Conservation (phyloP, 331 rosid genomes). For the Ulmus americana region DNA sequence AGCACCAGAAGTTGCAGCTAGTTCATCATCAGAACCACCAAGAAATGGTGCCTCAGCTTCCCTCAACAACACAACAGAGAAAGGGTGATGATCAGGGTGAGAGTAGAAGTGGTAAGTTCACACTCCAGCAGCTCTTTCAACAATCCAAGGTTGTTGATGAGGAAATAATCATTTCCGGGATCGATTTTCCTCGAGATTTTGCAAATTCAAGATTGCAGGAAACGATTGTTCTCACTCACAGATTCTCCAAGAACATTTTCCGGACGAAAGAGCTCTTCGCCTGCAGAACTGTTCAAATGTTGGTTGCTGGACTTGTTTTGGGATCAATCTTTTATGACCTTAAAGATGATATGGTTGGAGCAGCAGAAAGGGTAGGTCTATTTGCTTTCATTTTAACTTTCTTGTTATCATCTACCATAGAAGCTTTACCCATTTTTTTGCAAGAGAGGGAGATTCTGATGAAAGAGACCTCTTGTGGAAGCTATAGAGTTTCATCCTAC, state of each 20-base stretch:
- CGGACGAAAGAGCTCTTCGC: slow-evolving; percentile 87
- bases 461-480: slow-evolving; percentile 92
- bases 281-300: slow-evolving; percentile 88
- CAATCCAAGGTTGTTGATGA: slow-evolving; percentile 71
- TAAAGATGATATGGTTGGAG: slow-evolving; percentile 56
- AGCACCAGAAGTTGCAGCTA: slow-evolving; percentile 10
- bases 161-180: slow-evolving; percentile 33
- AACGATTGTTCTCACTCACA: slow-evolving; percentile 74
- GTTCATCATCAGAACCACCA: slow-evolving; percentile 22
- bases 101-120: slow-evolving; percentile 49
- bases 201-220: slow-evolving; percentile 75
- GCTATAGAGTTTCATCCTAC: slow-evolving; percentile 87
- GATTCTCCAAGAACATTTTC: slow-evolving; percentile 84
- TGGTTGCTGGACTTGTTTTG: slow-evolving; percentile 65
- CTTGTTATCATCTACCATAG: slow-evolving; percentile 64
- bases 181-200: slow-evolving; percentile 42
- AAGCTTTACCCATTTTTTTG: slow-evolving; percentile 83
- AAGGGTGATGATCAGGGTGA: slow-evolving; percentile 38
- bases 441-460: slow-evolving; percentile 92
- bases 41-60: slow-evolving; percentile 26
- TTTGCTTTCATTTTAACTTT: slow-evolving; percentile 85
- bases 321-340: slow-evolving; percentile 83
- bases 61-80: slow-evolving; percentile 31
- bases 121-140: slow-evolving; percentile 88
- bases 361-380: slow-evolving; percentile 75